phyloP scores from a whole-genome alignment of 2,329 filamentous ascomycete species.

The Cladophialophora psammophila region DNA sequence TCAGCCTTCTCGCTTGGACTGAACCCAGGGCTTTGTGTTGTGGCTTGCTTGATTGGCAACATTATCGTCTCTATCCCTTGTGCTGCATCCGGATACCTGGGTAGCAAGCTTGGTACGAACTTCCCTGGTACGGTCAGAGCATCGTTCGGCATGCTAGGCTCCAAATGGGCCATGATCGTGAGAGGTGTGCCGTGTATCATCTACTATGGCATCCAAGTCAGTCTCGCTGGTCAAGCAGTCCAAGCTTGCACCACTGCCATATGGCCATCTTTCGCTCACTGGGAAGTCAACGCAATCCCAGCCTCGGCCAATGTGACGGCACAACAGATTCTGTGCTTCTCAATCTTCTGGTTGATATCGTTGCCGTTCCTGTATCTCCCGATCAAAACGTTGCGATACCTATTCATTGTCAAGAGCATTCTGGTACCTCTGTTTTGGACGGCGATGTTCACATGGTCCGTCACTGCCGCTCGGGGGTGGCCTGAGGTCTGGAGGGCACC shows the following conservation, averaged over 20 bases:
- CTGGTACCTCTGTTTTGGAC: conserved; percentile 29
- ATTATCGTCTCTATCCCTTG: conserved; percentile 30
- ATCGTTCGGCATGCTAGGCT: conserved; percentile 20
- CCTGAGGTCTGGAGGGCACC: conserved; percentile 22
- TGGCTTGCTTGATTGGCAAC: conserved; percentile 23
- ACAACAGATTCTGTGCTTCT: conserved; percentile 63
- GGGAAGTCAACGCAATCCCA: conserved; percentile 61
- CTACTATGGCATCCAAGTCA: conserved; percentile 25
- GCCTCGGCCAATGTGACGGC: conserved; percentile 61
- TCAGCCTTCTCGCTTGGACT: conserved; percentile 28
- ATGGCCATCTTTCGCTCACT: conserved; percentile 55
- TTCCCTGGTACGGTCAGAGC: conserved; percentile 24
- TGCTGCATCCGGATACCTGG: conserved; percentile 27
- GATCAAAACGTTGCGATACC: conserved; percentile 41
- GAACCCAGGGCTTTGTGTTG: conserved; percentile 26
- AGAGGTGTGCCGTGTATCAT: conserved; percentile 24
- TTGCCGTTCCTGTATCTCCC: conserved; percentile 51
- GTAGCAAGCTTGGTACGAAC: conserved; percentile 20
- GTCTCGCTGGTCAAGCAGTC: conserved; percentile 36
- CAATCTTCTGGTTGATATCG: conserved; percentile 62
- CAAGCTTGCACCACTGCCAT: conserved; percentile 48
- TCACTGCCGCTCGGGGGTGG: conserved; percentile 27
- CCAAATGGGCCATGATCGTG: conserved; percentile 27
- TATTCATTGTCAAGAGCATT: conserved; percentile 44
- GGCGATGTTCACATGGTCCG: conserved; percentile 26